These are phyloP conservation scores for Linnemannia elongata DNA, from an alignment of 192 early-diverging fungal genomes.

Conservation along the genomic window DNA sequence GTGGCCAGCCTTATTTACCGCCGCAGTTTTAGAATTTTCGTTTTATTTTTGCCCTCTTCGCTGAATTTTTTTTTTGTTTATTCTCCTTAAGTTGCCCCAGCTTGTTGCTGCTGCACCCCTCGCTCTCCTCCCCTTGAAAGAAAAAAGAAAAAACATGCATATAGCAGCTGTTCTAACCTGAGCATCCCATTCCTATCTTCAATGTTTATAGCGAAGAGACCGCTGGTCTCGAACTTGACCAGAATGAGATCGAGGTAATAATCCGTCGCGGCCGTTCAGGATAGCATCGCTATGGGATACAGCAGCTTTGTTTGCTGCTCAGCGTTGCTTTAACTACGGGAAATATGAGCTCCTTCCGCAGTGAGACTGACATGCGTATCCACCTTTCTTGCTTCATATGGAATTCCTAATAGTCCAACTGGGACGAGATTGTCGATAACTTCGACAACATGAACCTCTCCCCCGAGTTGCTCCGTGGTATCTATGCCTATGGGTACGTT, in stretches of 20 bases:
- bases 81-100: not conserved
- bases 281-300: not conserved
- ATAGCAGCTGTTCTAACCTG: not conserved
- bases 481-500: conserved; percentile 95
- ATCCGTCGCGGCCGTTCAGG: not conserved
- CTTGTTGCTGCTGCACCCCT: not conserved
- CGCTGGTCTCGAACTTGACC: conserved; percentile 51
- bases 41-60: not conserved
- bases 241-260: conserved; percentile 58
- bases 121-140: conserved; percentile 1
- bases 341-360: not conserved
- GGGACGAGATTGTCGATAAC: conserved; percentile 93
- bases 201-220: conserved; percentile 31
- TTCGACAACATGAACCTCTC: conserved; percentile 97
- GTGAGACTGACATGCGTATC: not conserved
- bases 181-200: not conserved
- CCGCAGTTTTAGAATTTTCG: conserved; percentile 6
- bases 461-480: conserved; percentile 93
- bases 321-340: not conserved
- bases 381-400: conserved; percentile 10
- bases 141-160: not conserved
- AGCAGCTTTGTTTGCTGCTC: not conserved
- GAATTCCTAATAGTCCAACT: conserved; percentile 81
- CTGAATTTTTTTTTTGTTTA: conserved; percentile 2
- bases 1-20: not conserved